Percentiles rank a stretch among this genome's conserved stretches.
These are phyloP conservation scores for Agrostemma githago DNA, from an alignment of 148 eudicot genomes.

Conservation along the genomic window DNA sequence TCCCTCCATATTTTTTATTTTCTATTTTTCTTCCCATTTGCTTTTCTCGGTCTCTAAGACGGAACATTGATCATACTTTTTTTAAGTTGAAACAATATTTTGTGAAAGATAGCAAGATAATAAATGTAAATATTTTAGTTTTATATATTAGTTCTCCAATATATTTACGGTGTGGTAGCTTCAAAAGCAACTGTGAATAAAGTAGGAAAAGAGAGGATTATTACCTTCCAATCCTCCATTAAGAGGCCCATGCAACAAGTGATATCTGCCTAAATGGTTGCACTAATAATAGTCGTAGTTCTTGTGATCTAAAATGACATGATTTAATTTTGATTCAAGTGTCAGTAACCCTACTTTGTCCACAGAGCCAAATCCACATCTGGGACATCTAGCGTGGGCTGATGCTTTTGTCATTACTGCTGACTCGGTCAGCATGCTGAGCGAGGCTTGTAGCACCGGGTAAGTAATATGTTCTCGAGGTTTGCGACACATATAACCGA, in stretches of 20 bases:
- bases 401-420: conserved; percentile 90
- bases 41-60: no score
- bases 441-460: conserved; percentile 99
- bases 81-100: no score
- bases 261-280: background rate
- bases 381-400: conserved; percentile 99
- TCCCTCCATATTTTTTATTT: no score
- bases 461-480: conserved; percentile 27
- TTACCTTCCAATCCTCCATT: background rate
- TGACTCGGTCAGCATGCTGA: conserved; percentile 96
- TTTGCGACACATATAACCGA: background rate
- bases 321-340: background rate
- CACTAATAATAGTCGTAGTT: background rate
- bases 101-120: no score
- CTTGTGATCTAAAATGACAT: background rate
- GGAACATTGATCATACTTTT: no score
- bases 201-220: no score
- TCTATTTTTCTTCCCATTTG: no score
- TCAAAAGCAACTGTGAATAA: no score
- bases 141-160: no score
- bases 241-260: background rate
- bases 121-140: no score
- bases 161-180: no score
- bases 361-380: conserved; percentile 90
- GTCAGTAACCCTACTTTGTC: background rate